Evolutionary conservation across 2,329 filamentous ascomycete genomes (phyloP), one percentile per base, ranked within the genome.

Genomic region (Colletotrichum coccodes): DNA sequence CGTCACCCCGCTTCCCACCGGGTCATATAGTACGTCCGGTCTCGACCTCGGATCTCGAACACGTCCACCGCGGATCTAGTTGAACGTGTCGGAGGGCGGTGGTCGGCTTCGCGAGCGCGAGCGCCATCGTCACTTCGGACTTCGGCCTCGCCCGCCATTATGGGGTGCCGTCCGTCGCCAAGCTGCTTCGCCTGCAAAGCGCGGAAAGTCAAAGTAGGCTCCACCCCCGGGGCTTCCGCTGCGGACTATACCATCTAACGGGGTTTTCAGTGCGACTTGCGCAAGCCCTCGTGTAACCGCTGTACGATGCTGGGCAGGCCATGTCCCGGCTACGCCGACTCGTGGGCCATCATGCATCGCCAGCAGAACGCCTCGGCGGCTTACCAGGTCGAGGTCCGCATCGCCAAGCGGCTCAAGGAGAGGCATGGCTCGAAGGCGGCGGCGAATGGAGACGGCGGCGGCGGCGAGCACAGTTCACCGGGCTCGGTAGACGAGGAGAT

Each of bases 271-370:
- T 82, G 81, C 64, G 81, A 82, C 69, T 78, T 82, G 16, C 75
- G 54, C 12, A 78, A 78, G 26, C 81, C 81, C 3, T 74, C 72
- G 3, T 82, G 81, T 64, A 76, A 79, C 61, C 75, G 81, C 73
- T 82, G 81, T 70, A 73, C 75, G 71, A 81, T 80, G 62, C 80
- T 82, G 66, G 81, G 81, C 44, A 73, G 72, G 36, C 73, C 78
- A n/a, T 82, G 81, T 23, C 80, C 81, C 0, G 81, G 81, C 7
- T 82, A 82, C 62, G 76, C 80, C 11, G 76, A 80, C 67, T 76
- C 78, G 60, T 76, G 80, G 53, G 79, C 80, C 44, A 77, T 81
- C 38, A 77, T 82, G 7, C 64, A 64, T 23, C 68, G 68, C 42
- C 60, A 68, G 50, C 64, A 70, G 38, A 60, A 70, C 14, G 60